A percentile compares a stretch with the other conserved stretches of the same genome.
Conservation (phyloP, 2,329 filamentous ascomycete species). For the Nigrograna mackinnonii region DNA sequence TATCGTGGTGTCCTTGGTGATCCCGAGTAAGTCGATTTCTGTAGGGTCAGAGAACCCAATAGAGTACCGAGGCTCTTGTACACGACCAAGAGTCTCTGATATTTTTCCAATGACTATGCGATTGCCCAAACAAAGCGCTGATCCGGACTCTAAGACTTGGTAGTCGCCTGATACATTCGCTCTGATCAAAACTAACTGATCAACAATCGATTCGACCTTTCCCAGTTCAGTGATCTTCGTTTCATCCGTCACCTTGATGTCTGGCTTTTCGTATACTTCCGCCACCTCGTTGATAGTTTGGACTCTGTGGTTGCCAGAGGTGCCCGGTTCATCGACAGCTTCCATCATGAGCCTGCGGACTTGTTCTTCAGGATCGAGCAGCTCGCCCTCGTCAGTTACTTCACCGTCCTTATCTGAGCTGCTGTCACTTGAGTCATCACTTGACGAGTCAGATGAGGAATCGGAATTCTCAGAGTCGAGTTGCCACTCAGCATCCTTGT, state of each 20-base stretch:
- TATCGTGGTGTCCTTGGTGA: constrained; percentile 71
- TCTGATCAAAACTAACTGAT: constrained; percentile 77
- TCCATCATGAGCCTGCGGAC: constrained; percentile 87
- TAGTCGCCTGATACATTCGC: constrained; percentile 80
- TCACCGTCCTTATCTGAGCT: constrained; percentile 59
- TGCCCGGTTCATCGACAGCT: constrained; percentile 78
- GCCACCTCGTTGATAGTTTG: constrained; percentile 82
- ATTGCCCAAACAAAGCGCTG: constrained; percentile 78
- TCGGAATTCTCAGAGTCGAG: constrained; percentile 64
- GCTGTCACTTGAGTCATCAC: constrained; percentile 53
- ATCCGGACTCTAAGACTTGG: constrained; percentile 81
- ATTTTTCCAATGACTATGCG: constrained; percentile 78
- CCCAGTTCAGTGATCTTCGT: constrained; percentile 80
- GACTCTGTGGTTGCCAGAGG: constrained; percentile 61
- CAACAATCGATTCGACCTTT: constrained; percentile 74
- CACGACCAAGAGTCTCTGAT: constrained; percentile 83
- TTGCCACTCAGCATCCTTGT: constrained; percentile 79
- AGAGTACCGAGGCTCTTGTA: constrained; percentile 84
- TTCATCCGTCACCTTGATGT: constrained; percentile 74
- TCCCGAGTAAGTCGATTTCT: constrained; percentile 68
- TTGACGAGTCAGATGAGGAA: constrained; percentile 58
- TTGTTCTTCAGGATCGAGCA: constrained; percentile 80
- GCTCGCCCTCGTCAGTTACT: constrained; percentile 61
- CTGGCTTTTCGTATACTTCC: constrained; percentile 62
- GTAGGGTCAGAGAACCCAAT: constrained; percentile 72